These are phyloP conservation scores for Syzygium aromaticum DNA, from an alignment of 345 rosid species.

Conservation along the genomic window DNA sequence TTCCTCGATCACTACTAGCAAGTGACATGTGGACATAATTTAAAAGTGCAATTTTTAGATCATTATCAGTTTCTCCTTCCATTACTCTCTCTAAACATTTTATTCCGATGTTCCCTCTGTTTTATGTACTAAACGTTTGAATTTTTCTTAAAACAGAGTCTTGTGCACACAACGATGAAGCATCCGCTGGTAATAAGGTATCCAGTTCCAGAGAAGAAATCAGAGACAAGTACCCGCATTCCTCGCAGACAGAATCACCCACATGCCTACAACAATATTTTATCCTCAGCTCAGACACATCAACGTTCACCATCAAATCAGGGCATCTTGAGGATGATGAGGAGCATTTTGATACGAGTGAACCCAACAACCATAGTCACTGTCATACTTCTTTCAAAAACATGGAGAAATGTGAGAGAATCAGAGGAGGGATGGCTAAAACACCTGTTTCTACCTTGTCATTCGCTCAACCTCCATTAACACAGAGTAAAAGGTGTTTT, in stretches of 20 bases:
- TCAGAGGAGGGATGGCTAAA: background rate
- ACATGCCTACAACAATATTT: background rate
- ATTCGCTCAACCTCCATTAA: constrained; percentile 5
- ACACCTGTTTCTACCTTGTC: constrained; percentile 8
- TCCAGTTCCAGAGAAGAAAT: background rate
- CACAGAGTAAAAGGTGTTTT: constrained; percentile 28
- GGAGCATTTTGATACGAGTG: background rate
- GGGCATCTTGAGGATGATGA: background rate
- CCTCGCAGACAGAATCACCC: background rate
- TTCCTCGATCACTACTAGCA: background rate
- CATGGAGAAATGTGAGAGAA: background rate
- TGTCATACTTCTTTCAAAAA: background rate
- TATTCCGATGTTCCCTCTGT: background rate
- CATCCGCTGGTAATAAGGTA: background rate
- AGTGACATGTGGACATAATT: background rate
- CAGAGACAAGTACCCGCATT: background rate
- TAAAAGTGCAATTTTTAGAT: background rate
- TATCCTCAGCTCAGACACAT: background rate
- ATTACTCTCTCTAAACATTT: background rate
- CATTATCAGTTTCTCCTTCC: background rate
- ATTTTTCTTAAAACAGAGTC: background rate
- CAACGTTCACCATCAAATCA: background rate
- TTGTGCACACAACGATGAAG: background rate
- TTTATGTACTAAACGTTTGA: background rate
- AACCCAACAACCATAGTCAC: background rate